Percentiles rank a stretch among this genome's conserved stretches.
phyloP scores from a whole-genome alignment of 2,329 filamentous ascomycete genomes.

The Xenosphaeropsis pyriputrescens region DNA sequence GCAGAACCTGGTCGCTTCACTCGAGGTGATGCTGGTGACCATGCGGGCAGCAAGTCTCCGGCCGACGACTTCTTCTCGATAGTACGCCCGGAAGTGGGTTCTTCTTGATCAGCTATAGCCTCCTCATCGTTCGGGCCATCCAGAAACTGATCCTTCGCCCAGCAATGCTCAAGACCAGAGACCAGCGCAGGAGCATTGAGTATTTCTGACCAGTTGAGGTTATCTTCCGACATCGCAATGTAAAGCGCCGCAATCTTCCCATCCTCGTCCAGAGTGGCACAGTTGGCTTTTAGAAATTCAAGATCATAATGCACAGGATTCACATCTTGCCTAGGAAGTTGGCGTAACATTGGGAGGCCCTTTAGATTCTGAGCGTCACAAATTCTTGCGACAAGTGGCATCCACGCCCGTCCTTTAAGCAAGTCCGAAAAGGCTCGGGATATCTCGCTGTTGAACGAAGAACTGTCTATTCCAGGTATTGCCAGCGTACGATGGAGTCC shows the following conservation, averaged over 20 bases:
- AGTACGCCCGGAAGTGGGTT: not conserved
- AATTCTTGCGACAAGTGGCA: conserved; percentile 41
- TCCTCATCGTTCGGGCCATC: conserved; percentile 26
- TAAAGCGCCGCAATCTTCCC: conserved; percentile 45
- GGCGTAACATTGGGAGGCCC: conserved; percentile 44
- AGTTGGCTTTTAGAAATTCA: conserved; percentile 35
- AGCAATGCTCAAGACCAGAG: conserved; percentile 37
- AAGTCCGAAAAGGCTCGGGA: conserved; percentile 32
- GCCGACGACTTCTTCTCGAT: conserved; percentile 22
- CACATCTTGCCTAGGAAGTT: conserved; percentile 28
- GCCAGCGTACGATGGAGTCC: conserved; percentile 43
- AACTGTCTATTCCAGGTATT: conserved; percentile 31
- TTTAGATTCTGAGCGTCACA: conserved; percentile 38
- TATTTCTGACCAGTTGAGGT: conserved; percentile 36
- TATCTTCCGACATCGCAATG: conserved; percentile 38
- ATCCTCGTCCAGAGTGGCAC: conserved; percentile 36
- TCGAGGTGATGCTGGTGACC: conserved; percentile 8
- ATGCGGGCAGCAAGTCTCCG: conserved; percentile 24
- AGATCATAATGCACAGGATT: conserved; percentile 26
- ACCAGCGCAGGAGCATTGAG: conserved; percentile 30
- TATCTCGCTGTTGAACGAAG: conserved; percentile 33
- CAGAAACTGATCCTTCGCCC: conserved; percentile 34
- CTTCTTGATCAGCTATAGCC: conserved; percentile 8
- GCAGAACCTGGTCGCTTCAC: conserved; percentile 37
- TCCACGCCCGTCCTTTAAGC: conserved; percentile 35